Percentiles rank a stretch among this genome's conserved stretches.
phyloP scores from a whole-genome alignment of 176 grass and related monocot genomes.

The Hsuehochloa calcarea region DNA sequence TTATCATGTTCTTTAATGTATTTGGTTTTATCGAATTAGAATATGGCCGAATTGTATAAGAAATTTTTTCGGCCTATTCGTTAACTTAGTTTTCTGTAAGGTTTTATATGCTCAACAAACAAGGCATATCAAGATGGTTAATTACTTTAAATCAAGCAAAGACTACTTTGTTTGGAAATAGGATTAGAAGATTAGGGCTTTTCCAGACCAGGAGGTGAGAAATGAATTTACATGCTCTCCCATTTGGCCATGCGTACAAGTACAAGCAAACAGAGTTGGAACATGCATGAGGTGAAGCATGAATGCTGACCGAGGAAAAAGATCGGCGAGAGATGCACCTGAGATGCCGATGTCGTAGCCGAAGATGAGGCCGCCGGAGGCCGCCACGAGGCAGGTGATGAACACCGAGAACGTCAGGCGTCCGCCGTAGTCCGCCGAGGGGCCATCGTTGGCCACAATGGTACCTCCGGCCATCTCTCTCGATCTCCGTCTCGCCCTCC shows the following conservation, averaged over 20 bases:
- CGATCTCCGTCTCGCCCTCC: not conserved
- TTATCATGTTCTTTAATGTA: too few relatives aligned
- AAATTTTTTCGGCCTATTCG: too few relatives aligned
- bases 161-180: not conserved
- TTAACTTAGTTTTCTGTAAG: not conserved
- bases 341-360: constrained; percentile 92
- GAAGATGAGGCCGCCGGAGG: constrained; percentile 88
- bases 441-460: constrained; percentile 6
- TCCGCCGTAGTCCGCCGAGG: constrained; percentile 43
- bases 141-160: not conserved
- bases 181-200: not conserved
- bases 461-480: constrained; percentile 56
- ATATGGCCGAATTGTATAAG: too few relatives aligned
- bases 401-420: constrained; percentile 58
- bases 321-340: constrained; percentile 25
- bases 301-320: not conserved
- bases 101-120: not conserved
- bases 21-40: too few relatives aligned
- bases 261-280: not conserved
- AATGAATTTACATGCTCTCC: too few relatives aligned
- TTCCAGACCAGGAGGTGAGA: too few relatives aligned
- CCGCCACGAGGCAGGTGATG: constrained; percentile 71
- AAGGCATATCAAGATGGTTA: not conserved
- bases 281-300: not conserved
- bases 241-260: too few relatives aligned